phyloP scores from a whole-genome alignment of 2,329 filamentous ascomycete genomes.

The Penicillium sclerotiorum region DNA sequence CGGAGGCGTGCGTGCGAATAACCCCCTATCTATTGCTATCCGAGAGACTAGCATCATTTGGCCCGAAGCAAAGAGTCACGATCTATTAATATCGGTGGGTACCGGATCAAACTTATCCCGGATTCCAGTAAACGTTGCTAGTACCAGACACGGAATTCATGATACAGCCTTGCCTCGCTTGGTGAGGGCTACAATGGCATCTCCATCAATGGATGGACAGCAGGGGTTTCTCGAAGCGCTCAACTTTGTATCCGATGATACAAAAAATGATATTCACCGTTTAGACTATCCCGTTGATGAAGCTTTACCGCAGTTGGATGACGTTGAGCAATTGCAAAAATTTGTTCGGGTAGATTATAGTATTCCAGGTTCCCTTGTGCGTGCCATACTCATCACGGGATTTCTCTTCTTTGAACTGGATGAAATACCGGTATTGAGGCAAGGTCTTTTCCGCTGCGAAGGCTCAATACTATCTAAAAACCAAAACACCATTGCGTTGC shows the following conservation, averaged over 20 bases:
- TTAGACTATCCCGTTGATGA: conserved; percentile 6
- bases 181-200: conserved; percentile 20
- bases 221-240: conserved; percentile 17
- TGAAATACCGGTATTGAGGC: conserved; percentile 4
- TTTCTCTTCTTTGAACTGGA: conserved; percentile 27
- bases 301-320: conserved; percentile 12
- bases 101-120: conserved; percentile 9
- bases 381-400: conserved; percentile 17
- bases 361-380: conserved; percentile 19
- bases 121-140: no score
- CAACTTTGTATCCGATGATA: conserved; percentile 10
- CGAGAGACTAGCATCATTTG: conserved; percentile 22
- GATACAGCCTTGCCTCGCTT: conserved; percentile 18
- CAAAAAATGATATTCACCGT: conserved; percentile 5
- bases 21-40: conserved; percentile 22
- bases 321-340: conserved; percentile 11
- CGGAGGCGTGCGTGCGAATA: conserved; percentile 28
- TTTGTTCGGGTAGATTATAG: conserved; percentile 7
- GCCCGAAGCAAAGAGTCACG: conserved; percentile 18
- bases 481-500: not conserved
- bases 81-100: conserved; percentile 25
- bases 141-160: no score
- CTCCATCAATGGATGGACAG: conserved; percentile 24
- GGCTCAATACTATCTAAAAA: conserved; percentile 23
- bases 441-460: conserved; percentile 17